These are phyloP conservation scores for Nothomitra cinnamomea DNA, from an alignment of 2,329 filamentous ascomycete genomes.

Conservation along the genomic window DNA sequence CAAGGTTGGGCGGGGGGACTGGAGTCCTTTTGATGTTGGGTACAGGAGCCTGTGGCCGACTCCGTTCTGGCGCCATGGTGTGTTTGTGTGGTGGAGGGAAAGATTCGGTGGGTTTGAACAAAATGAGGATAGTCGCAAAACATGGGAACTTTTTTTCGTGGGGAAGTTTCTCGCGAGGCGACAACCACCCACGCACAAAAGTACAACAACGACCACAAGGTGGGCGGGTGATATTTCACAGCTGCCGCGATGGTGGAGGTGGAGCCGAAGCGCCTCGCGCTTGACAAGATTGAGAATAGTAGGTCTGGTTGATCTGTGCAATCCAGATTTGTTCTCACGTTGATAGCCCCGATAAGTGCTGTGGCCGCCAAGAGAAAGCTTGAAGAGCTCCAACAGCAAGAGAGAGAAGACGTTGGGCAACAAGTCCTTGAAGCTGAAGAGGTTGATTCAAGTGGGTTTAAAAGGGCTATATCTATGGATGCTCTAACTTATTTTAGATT, in stretches of 20 bases:
- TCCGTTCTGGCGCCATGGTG: not conserved
- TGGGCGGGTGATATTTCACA: not conserved
- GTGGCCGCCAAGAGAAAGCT: not conserved
- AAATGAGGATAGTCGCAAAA: no score
- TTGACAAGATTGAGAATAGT: not conserved
- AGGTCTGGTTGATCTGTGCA: not conserved
- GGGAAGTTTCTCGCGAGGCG: no score
- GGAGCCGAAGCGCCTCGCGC: not conserved
- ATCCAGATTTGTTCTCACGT: not conserved
- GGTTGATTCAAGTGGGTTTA: no score
- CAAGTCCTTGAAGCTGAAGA: no score
- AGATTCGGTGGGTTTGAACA: no score
- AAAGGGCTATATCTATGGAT: no score
- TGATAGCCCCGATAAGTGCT: slow-evolving; percentile 1
- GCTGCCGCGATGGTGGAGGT: not conserved
- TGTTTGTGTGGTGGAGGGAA: not conserved
- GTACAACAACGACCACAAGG: not conserved
- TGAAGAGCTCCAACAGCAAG: not conserved
- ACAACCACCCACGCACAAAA: not conserved
- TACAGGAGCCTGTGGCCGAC: not conserved
- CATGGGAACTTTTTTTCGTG: no score
- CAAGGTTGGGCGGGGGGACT: not conserved
- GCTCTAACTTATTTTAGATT: not conserved
- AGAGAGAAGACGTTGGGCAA: not conserved
- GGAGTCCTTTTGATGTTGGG: not conserved